phyloP scores from a whole-genome alignment of 148 eudicot species.

The Rheum nobile region DNA sequence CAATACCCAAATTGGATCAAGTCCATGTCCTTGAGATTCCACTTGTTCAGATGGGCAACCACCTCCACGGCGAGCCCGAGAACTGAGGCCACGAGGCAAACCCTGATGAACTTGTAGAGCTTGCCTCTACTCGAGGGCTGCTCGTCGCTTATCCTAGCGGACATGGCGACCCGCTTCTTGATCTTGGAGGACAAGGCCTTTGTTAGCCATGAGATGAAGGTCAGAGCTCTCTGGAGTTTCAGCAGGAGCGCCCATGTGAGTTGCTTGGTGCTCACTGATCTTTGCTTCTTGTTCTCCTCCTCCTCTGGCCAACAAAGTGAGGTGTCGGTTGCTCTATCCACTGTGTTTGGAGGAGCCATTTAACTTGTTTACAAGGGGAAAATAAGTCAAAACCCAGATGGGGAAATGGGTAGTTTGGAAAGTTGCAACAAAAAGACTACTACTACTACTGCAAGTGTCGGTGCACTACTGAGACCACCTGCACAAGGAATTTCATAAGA shows the following conservation, averaged over 20 bases:
- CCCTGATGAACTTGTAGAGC: neutral
- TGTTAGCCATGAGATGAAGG: neutral
- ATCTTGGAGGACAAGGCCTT: neutral
- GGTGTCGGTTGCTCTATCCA: neutral
- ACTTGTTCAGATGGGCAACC: neutral
- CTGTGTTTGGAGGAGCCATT: constrained; percentile 1
- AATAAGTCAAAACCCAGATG: no score
- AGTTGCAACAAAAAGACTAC: neutral
- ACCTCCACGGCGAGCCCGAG: neutral
- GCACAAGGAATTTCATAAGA: neutral
- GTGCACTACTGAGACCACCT: neutral
- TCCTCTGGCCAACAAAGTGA: no score
- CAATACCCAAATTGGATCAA: neutral
- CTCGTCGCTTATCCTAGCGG: neutral
- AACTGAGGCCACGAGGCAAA: neutral
- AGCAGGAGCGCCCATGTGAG: neutral
- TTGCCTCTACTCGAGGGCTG: neutral
- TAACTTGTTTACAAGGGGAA: neutral
- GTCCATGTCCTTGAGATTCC: neutral
- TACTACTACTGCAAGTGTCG: neutral
- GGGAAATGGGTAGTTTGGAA: neutral
- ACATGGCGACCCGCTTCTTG: constrained; percentile 2
- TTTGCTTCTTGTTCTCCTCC: neutral
- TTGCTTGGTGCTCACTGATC: neutral
- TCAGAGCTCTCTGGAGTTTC: neutral